Base-by-base conservation (phyloP, 768 basidiomycete genomes). In the Royoungia palumana region DNA sequence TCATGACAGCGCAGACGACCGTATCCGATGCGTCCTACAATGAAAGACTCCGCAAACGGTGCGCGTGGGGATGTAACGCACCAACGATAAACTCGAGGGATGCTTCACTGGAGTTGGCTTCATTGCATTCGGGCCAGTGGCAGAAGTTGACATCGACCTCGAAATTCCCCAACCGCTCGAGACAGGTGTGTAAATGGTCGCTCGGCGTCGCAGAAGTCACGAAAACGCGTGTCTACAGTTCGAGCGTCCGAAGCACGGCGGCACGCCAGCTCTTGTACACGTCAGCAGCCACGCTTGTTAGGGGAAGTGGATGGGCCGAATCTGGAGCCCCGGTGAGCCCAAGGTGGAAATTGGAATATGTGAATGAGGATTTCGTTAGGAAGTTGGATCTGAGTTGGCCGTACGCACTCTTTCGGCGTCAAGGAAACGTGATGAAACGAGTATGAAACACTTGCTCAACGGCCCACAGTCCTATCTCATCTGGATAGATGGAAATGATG, bases 361-460 rank as follows among this genome's bases (percentile, higher is more conserved):
- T 43, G 38, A 22, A 48, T 32, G 27, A 59, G 58, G 19, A 59
- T 35, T 35, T 62, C 57, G 38, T 44, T 58, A 14, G 59, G 59
- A 11, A 61, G 38, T 34, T 59, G 56, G n/a, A 47, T 40, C 28
- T 44, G 45, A 20, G 24, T 14, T 11, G 38, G 19, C 35, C 22
- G 28, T 9, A 5, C 19, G 6, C 19, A 19, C 19, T 45, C 30
- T 20, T 27, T n/a, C 14, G 36, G 43, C 37, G 8, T 35, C 37
- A 42, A 20, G 17, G 46, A 41, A 12, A 46, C 20, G 20, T 28
- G 11, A 9, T 27, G 16, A 48, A 28, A 27, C 39, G 35, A n/a
- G 38, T n/a, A 5, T 20, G 12, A 6, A 49, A 47, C 13, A 45
- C 41, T 35, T 22, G 40, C 9, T 45, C 46, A 35, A 40, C 41